Evolutionary conservation across 352 stramenopile species (phyloP).

Genomic region (Plasmopara muralis): DNA sequence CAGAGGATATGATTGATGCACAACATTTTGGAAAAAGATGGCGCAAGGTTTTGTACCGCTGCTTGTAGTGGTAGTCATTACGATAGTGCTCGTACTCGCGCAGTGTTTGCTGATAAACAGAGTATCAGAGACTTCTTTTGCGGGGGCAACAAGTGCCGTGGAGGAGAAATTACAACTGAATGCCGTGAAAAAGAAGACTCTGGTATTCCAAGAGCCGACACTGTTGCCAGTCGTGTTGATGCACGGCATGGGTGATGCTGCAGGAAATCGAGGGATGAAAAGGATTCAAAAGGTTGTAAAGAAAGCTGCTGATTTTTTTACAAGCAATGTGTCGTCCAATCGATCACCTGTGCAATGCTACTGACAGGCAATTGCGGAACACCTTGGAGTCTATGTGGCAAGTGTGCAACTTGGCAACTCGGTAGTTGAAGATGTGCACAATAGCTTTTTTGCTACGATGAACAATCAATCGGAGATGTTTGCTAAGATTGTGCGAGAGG

Average conservation of each 20-base stretch:
- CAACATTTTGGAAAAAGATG: background rate
- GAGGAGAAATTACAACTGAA: slow-evolving; percentile 16
- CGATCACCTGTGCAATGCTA: background rate
- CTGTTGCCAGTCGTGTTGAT: slow-evolving; percentile 77
- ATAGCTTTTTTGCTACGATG: slow-evolving; percentile 93
- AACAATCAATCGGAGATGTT: slow-evolving; percentile 88
- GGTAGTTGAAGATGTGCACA: slow-evolving; percentile 82
- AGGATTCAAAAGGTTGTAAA: slow-evolving; percentile 61
- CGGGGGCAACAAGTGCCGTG: slow-evolving; percentile 11
- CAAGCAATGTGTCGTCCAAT: background rate
- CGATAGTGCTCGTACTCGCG: slow-evolving; percentile 35
- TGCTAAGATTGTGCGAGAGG: slow-evolving; percentile 66
- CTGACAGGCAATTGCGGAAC: slow-evolving; percentile 48
- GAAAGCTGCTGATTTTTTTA: background rate
- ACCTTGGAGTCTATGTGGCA: slow-evolving; percentile 77
- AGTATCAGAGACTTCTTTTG: slow-evolving; percentile 29
- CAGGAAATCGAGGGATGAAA: slow-evolving; percentile 86
- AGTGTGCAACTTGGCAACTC: slow-evolving; percentile 87
- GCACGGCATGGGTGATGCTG: slow-evolving; percentile 94
- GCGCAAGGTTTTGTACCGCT: background rate
- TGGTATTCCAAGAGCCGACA: slow-evolving; percentile 31
- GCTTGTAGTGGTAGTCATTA: slow-evolving; percentile 22
- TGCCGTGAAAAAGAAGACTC: slow-evolving; percentile 12
- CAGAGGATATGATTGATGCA: too few relatives aligned
- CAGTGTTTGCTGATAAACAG: slow-evolving; percentile 46